Percentiles rank a stretch among this genome's conserved stretches.
phyloP scores from a whole-genome alignment of 2,329 filamentous ascomycete genomes.

The Xylaria hypoxylon region DNA sequence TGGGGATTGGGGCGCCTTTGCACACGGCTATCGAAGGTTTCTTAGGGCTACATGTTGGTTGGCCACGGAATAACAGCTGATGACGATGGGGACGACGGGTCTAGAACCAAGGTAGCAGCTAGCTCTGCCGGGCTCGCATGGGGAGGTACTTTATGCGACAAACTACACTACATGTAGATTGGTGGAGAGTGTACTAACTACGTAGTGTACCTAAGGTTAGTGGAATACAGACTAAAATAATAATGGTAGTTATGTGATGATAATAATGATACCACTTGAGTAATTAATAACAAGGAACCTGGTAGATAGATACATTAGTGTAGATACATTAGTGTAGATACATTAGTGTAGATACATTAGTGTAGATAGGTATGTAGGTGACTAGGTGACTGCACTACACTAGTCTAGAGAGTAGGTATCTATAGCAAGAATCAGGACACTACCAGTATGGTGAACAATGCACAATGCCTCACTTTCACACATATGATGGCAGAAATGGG shows the following conservation, averaged over 20 bases:
- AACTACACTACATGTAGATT: not conserved
- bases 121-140: slow-evolving; percentile 20
- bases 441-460: too few species aligned
- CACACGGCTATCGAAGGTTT: slow-evolving; percentile 3
- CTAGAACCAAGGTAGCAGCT: slow-evolving; percentile 10
- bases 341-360: too few species aligned
- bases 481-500: too few species aligned
- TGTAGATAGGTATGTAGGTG: slow-evolving; percentile 6
- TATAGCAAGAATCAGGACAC: too few species aligned
- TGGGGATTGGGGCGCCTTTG: not conserved
- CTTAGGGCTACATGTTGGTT: slow-evolving; percentile 15
- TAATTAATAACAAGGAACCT: too few species aligned
- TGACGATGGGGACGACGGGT: slow-evolving; percentile 12
- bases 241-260: not conserved
- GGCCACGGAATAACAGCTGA: slow-evolving; percentile 3
- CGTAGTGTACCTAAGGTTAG: too few species aligned
- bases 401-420: slow-evolving; percentile 4
- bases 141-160: slow-evolving; percentile 10
- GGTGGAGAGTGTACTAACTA: too few species aligned
- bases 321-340: not conserved
- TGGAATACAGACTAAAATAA: too few species aligned
- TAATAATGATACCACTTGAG: too few species aligned
- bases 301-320: not conserved
- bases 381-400: too few species aligned
- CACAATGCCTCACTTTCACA: too few species aligned